These are phyloP conservation scores for Podosphaera xanthii DNA, from an alignment of 2,329 filamentous ascomycete species.

Conservation along the genomic window DNA sequence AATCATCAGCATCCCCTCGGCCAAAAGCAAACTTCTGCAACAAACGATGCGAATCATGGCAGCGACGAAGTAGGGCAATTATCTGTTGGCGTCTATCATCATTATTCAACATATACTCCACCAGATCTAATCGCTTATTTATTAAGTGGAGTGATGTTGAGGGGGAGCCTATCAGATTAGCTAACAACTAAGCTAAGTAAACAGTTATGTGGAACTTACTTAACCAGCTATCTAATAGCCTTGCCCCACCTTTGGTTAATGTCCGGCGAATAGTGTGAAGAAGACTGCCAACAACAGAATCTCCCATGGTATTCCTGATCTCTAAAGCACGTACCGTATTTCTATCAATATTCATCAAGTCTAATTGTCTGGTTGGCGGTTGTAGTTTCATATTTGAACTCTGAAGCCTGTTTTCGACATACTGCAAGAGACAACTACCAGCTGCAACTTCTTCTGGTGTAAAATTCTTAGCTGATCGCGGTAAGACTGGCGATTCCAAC, in stretches of 20 bases:
- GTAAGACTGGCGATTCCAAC: slow-evolving; percentile 49
- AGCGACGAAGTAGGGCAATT: slow-evolving; percentile 43
- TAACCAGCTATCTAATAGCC: slow-evolving; percentile 67
- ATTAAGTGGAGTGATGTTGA: slow-evolving; percentile 72
- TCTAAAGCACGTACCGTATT: slow-evolving; percentile 79
- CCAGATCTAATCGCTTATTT: slow-evolving; percentile 57
- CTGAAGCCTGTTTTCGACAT: slow-evolving; percentile 58
- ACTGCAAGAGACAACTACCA: slow-evolving; percentile 61
- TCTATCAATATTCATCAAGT: slow-evolving; percentile 78
- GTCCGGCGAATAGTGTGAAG: slow-evolving; percentile 77
- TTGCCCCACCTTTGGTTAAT: slow-evolving; percentile 73
- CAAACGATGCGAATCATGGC: slow-evolving; percentile 68
- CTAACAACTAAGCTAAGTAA: not conserved
- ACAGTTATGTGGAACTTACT: slow-evolving; percentile 22
- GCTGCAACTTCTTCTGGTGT: slow-evolving; percentile 48
- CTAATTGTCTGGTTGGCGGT: slow-evolving; percentile 52
- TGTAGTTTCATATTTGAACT: slow-evolving; percentile 63
- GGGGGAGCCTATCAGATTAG: slow-evolving; percentile 34
- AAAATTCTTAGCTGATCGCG: slow-evolving; percentile 31
- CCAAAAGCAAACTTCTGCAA: slow-evolving; percentile 89
- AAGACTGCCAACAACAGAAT: slow-evolving; percentile 61
- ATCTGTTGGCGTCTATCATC: slow-evolving; percentile 47
- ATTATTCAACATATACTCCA: slow-evolving; percentile 47
- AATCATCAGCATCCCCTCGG: slow-evolving; percentile 75
- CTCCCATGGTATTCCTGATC: slow-evolving; percentile 65